Evolutionary conservation across 2,329 filamentous ascomycete genomes (phyloP).

Genomic region (Hymenoscyphus occultus): DNA sequence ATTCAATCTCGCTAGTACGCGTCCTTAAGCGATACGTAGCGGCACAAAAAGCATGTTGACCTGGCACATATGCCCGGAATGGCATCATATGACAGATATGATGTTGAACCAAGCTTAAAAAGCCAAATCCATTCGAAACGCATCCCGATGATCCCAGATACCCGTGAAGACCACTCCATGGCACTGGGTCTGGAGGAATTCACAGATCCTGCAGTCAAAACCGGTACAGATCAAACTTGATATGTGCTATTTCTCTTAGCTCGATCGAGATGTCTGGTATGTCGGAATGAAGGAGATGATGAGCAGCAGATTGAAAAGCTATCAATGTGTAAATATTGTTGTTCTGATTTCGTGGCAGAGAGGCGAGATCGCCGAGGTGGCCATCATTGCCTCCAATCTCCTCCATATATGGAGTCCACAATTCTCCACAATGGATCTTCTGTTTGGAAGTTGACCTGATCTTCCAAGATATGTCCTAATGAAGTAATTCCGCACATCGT

Average conservation of each 20-base stretch:
- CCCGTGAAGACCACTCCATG: not conserved
- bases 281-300: not conserved
- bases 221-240: not conserved
- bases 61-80: not conserved
- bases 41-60: not conserved
- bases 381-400: not conserved
- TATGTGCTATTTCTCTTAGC: not conserved
- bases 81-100: conserved; percentile 14
- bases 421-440: not conserved
- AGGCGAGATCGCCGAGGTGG: not conserved
- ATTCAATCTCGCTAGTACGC: not conserved
- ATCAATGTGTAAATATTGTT: not conserved
- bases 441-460: not conserved
- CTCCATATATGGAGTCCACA: too few relatives aligned
- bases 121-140: conserved; percentile 7
- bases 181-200: not conserved
- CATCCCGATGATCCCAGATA: not conserved
- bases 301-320: not conserved
- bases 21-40: not conserved
- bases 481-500: not conserved
- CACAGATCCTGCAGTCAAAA: not conserved
- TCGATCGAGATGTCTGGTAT: not conserved
- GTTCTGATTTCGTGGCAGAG: not conserved
- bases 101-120: conserved; percentile 16
- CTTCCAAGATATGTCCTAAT: conserved; percentile 3